Percentiles rank a stretch among this genome's conserved stretches.
Conservation (phyloP, 257 asterid species). For the Buddleja alternifolia region DNA sequence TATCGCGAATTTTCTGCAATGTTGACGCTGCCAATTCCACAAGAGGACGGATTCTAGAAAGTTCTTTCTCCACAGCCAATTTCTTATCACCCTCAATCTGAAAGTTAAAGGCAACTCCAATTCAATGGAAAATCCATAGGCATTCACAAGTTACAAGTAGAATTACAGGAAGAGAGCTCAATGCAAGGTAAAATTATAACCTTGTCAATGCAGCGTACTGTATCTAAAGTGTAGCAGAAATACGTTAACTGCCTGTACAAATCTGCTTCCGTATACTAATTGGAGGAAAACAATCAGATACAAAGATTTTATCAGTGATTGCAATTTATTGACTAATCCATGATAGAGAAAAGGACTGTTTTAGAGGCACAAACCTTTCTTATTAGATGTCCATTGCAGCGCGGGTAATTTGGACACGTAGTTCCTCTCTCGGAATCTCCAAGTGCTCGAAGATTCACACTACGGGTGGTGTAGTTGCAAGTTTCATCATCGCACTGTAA, state of each 20-base stretch:
- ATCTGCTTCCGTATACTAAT: constrained; percentile 84
- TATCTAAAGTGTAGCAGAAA: constrained; percentile 75
- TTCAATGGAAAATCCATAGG: no score
- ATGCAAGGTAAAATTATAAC: constrained; percentile 33
- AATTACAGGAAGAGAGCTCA: neutral
- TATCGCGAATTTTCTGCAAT: constrained; percentile 66
- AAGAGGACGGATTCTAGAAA: constrained; percentile 60
- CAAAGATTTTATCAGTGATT: constrained; percentile 26
- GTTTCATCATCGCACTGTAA: constrained; percentile 95
- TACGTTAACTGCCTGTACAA: constrained; percentile 86
- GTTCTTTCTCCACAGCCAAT: constrained; percentile 63
- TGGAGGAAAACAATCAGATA: constrained; percentile 17
- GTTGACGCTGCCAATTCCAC: constrained; percentile 72
- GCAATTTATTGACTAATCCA: neutral
- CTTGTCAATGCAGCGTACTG: constrained; percentile 80
- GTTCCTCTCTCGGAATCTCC: constrained; percentile 91
- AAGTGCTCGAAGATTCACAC: constrained; percentile 73
- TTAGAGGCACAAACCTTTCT: constrained; percentile 59
- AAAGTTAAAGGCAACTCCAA: neutral
- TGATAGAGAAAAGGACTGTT: neutral
- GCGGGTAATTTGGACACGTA: constrained; percentile 90
- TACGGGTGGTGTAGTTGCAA: constrained; percentile 78
- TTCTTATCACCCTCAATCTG: constrained; percentile 67
- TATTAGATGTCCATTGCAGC: constrained; percentile 75
- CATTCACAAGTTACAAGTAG: neutral